phyloP scores from a whole-genome alignment of 1,284 basidiomycete species.

The Cryptococcus sp. region DNA sequence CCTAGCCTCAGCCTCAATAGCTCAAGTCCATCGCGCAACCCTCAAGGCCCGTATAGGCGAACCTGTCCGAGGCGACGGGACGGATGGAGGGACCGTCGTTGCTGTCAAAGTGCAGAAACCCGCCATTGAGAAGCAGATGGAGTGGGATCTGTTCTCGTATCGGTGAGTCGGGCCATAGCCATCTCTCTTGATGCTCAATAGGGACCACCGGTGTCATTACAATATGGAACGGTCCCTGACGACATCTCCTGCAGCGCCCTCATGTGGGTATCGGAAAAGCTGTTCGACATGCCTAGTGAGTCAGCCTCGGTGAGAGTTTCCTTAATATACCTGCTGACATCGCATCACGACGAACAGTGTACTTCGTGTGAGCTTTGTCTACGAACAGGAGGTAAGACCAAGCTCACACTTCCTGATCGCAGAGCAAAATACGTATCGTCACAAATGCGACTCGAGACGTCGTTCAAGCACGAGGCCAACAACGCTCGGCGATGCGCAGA shows the following conservation, averaged over 20 bases:
- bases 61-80: constrained; percentile 20
- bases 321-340: constrained; percentile 11
- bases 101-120: constrained; percentile 93
- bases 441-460: constrained; percentile 77
- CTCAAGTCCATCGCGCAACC: constrained; percentile 81
- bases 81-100: constrained; percentile 56
- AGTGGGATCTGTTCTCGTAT: constrained; percentile 68
- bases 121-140: constrained; percentile 77
- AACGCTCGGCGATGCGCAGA: constrained; percentile 52
- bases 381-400: not conserved
- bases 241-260: constrained; percentile 27
- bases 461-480: constrained; percentile 68
- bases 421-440: constrained; percentile 72
- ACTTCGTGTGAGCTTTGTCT: constrained; percentile 43
- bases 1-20: constrained; percentile 81
- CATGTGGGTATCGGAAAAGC: constrained; percentile 48
- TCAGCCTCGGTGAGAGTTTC: not conserved
- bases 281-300: constrained; percentile 53
- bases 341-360: constrained; percentile 30
- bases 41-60: constrained; percentile 55
- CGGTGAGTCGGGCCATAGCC: constrained; percentile 25
- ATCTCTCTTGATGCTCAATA: no score
- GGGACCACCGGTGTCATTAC: no score
- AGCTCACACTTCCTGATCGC: constrained; percentile 2
- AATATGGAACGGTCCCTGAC: not conserved